Percentiles rank a stretch among this genome's conserved stretches.
These are phyloP conservation scores for Termitomyces sp. DNA, from an alignment of 768 basidiomycete genomes.

Conservation along the genomic window DNA sequence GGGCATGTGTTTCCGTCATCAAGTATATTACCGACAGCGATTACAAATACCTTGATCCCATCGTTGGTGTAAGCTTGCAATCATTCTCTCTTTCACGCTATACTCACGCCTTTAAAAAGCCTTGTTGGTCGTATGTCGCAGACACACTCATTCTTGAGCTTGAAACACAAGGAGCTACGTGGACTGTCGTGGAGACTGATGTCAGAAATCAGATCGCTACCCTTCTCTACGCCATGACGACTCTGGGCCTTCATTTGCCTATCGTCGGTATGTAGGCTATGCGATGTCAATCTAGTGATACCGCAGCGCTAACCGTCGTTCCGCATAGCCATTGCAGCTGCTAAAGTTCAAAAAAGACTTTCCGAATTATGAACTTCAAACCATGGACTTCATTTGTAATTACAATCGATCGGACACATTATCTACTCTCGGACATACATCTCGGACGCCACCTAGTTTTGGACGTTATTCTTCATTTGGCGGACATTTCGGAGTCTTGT, in stretches of 20 bases:
- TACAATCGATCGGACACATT: constrained; percentile 5
- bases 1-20: constrained; percentile 51
- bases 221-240: constrained; percentile 59
- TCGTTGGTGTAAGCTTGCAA: constrained; percentile 54
- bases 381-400: constrained; percentile 3
- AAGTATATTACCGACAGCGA: constrained; percentile 60
- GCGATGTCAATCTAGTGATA: not conserved
- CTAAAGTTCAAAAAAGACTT: constrained; percentile 38
- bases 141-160: constrained; percentile 65
- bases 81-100: constrained; percentile 2
- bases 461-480: constrained; percentile 8
- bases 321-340: constrained; percentile 28
- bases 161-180: constrained; percentile 55
- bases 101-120: constrained; percentile 29
- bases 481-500: constrained; percentile 17
- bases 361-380: constrained; percentile 18
- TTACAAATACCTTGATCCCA: constrained; percentile 69
- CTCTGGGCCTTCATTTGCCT: constrained; percentile 54
- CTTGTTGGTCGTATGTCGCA: constrained; percentile 67
- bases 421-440: constrained; percentile 4
- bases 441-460: constrained; percentile 1
- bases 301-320: not conserved
- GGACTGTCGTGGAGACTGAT: constrained; percentile 57
- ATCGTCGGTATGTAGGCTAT: constrained; percentile 35
- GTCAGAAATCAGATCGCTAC: constrained; percentile 56